A percentile compares a stretch with the other conserved stretches of the same genome.
phyloP scores from a whole-genome alignment of 2,329 filamentous ascomycete species.

The Penicillium fuscoglaucum region DNA sequence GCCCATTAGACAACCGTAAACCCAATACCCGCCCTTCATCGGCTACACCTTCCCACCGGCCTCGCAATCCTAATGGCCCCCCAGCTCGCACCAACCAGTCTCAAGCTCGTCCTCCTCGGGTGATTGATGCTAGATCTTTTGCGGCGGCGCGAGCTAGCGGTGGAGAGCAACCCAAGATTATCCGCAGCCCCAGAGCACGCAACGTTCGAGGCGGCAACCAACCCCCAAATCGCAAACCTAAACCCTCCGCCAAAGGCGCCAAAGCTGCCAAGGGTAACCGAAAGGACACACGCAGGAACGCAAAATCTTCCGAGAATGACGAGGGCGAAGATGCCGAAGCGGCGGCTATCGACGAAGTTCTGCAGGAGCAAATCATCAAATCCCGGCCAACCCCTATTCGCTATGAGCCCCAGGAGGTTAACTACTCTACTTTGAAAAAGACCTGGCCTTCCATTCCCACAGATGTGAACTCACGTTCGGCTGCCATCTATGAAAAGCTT shows the following conservation, averaged over 20 bases:
- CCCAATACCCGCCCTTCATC: conserved; percentile 10
- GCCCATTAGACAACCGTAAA: conserved; percentile 3
- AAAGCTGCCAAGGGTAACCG: conserved; percentile 20
- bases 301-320: conserved; percentile 24
- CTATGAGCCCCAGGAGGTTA: conserved; percentile 38
- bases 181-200: conserved; percentile 32
- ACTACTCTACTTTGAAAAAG: conserved; percentile 33
- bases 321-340: conserved; percentile 25
- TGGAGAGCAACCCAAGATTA: conserved; percentile 31
- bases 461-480: conserved; percentile 28
- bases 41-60: conserved; percentile 17
- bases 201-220: conserved; percentile 22
- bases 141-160: conserved; percentile 30
- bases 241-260: conserved; percentile 10
- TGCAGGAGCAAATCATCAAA: conserved; percentile 33
- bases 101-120: conserved; percentile 28
- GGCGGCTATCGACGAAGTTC: conserved; percentile 32
- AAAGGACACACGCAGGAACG: conserved; percentile 7
- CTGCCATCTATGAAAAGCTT: conserved; percentile 38
- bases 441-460: conserved; percentile 45
- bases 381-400: conserved; percentile 34
- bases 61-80: conserved; percentile 21
- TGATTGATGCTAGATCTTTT: conserved; percentile 41
- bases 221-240: conserved; percentile 24
- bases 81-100: conserved; percentile 16